Base-by-base conservation (phyloP, 1,284 basidiomycete species). In the Cryptococcus sp. region DNA sequence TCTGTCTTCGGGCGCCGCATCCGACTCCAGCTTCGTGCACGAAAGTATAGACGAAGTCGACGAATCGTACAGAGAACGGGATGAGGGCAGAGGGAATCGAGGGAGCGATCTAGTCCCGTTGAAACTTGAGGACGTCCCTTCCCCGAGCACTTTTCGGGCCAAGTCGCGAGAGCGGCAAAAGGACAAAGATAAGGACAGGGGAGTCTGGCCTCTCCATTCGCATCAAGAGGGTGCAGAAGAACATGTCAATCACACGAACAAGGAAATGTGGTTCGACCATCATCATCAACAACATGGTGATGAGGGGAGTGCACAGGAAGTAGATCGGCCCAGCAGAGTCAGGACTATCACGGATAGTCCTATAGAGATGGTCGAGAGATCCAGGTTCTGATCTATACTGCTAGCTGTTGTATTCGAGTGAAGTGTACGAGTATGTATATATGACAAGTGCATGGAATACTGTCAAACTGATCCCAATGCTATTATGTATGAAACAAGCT, bases 301-400 rank as follows among this genome's bases (percentile, higher is more conserved):
- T 39, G 49, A 53, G 10, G 20, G 49, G 20, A 48, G 20, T 6
- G 19, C 54, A 42, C 25, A 55, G 35, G 51, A 50, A 39, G 22
- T 58, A 50, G 45, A 20, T 51, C 39, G 58, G 42, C 22, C 39
- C 25, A 52, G 56, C 17, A 47, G 40, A 23, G 59, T 47, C 20
- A 50, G 60, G 51, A 51, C 38, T 45, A 56, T 60, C 42, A 61
- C 60, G 3, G 50, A 63, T 19, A 65, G 64, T 55, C 65, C 67
- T 13, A 35, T 69, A 47, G 65, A 66, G 43, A 65, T 69, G 65
- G 53, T 43, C 7, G 59, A 66, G 52, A 41, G 58, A 8, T 56
- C 60, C 17, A 57, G 67, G 56, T 58, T 45, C 16, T 45, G 20
- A 10, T n/a, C 2, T 8, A 30, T 30, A 30, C 5, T 30, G 10